These are phyloP conservation scores for Fusarium stilboides DNA, from an alignment of 2,329 filamentous ascomycete genomes.

Conservation along the genomic window DNA sequence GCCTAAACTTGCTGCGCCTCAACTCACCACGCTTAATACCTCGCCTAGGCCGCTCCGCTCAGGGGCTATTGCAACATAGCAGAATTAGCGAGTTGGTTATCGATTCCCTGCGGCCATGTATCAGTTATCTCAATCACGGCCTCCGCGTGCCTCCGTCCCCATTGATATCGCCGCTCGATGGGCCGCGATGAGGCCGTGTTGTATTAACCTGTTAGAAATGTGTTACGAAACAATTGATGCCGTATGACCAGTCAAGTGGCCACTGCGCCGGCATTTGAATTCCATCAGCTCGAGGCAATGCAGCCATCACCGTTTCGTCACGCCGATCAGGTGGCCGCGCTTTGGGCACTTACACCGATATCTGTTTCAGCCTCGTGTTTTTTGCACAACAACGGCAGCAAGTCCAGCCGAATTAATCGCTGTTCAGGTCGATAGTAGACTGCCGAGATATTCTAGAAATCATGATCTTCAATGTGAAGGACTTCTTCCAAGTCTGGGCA, in stretches of 20 bases:
- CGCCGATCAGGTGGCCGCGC: conserved; percentile 16
- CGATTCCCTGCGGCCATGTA: conserved; percentile 10
- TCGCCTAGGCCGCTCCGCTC: neutral
- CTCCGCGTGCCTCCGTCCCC: conserved; percentile 1
- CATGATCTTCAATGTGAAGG: conserved; percentile 17
- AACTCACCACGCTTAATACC: neutral
- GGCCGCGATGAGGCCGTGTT: neutral
- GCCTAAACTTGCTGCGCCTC: conserved; percentile 27
- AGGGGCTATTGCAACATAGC: conserved; percentile 5
- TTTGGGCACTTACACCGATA: conserved; percentile 9
- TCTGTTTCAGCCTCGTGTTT: conserved; percentile 14
- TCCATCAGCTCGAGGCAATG: conserved; percentile 7
- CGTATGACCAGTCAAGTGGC: conserved; percentile 14
- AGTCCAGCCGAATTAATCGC: conserved; percentile 16
- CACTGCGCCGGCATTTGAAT: conserved; percentile 23
- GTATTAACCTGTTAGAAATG: neutral
- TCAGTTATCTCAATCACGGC: conserved; percentile 9
- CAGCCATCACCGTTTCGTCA: conserved; percentile 11
- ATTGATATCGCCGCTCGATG: conserved; percentile 3
- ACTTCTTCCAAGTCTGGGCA: conserved; percentile 10
- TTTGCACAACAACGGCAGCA: conserved; percentile 4
- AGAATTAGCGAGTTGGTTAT: conserved; percentile 15
- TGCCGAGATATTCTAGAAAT: conserved; percentile 16
- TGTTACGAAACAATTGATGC: conserved; percentile 28
- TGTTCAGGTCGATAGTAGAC: conserved; percentile 9